Percentiles rank a stretch among this genome's conserved stretches.
Evolutionary conservation across 1,284 basidiomycete genomes (phyloP).

Genomic region (Leccinum griseonigrum): DNA sequence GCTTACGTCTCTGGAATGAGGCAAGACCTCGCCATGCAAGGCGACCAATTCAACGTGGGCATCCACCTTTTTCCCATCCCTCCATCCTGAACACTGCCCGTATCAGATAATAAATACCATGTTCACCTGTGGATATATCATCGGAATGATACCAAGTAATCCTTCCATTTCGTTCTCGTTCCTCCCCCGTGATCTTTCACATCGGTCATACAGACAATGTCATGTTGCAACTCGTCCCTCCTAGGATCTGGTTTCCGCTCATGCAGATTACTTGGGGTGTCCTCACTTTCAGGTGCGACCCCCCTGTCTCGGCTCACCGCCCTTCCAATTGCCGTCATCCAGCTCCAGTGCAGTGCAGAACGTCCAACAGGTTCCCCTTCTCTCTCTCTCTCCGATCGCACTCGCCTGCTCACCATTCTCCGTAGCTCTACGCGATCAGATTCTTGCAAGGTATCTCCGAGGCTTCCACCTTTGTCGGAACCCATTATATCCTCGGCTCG

Average conservation of each 20-base stretch:
- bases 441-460: conserved; percentile 76
- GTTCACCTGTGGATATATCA: conserved; percentile 69
- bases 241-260: conserved; percentile 62
- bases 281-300: conserved; percentile 56
- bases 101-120: conserved; percentile 65
- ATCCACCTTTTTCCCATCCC: background rate
- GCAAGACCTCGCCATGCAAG: conserved; percentile 70
- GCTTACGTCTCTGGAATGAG: conserved; percentile 83
- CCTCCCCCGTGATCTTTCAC: background rate
- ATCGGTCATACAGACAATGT: conserved; percentile 48
- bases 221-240: conserved; percentile 58
- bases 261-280: conserved; percentile 68
- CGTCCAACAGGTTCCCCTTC: conserved; percentile 47
- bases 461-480: conserved; percentile 73
- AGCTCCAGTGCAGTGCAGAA: conserved; percentile 58
- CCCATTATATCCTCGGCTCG: conserved; percentile 72
- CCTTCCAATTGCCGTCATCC: background rate
- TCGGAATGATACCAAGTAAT: conserved; percentile 69
- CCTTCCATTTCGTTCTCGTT: background rate
- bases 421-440: conserved; percentile 65
- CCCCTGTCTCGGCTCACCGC: background rate
- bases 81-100: background rate
- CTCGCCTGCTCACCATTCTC: conserved; percentile 14
- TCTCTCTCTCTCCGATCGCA: background rate
- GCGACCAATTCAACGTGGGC: conserved; percentile 65